Percentiles rank a stretch among this genome's conserved stretches.
These are phyloP conservation scores for Tuber brumale DNA, from an alignment of 495 filamentous ascomycete species.

Conservation along the genomic window DNA sequence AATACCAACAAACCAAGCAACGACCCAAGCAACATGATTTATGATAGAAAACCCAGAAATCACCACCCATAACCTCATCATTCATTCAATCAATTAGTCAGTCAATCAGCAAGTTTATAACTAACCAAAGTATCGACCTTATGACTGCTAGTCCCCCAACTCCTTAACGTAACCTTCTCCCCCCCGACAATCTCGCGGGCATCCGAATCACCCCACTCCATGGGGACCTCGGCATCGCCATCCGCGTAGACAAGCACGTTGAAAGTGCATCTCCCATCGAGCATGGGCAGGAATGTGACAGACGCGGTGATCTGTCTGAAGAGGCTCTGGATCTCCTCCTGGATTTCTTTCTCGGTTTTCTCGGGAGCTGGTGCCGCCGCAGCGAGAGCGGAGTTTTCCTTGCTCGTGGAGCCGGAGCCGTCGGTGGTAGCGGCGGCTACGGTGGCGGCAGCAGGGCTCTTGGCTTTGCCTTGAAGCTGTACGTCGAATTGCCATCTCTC, in stretches of 20 bases:
- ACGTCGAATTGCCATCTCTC: constrained; percentile 99
- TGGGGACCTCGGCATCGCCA: constrained; percentile 89
- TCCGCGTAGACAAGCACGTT: constrained; percentile 98
- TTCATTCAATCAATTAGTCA: neutral
- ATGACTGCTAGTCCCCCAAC: constrained; percentile 91
- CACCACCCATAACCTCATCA: neutral
- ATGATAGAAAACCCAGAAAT: constrained; percentile 7
- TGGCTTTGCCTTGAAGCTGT: constrained; percentile 41
- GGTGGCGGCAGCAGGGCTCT: constrained; percentile 1
- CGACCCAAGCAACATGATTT: neutral
- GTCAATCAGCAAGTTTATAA: constrained; percentile 60
- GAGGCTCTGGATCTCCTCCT: constrained; percentile 86
- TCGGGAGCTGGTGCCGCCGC: constrained; percentile 45
- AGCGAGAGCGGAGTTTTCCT: constrained; percentile 25
- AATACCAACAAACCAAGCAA: constrained; percentile 12
- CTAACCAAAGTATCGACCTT: constrained; percentile 90
- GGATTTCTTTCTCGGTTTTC: constrained; percentile 89
- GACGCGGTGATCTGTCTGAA: constrained; percentile 98
- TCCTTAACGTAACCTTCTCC: constrained; percentile 89
- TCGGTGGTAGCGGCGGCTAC: constrained; percentile 10
- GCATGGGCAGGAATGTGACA: constrained; percentile 90
- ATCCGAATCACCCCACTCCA: constrained; percentile 98
- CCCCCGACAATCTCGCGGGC: constrained; percentile 95
- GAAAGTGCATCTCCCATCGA: constrained; percentile 91
- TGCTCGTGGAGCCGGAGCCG: constrained; percentile 45